Conservation (phyloP, 257 asterid genomes). For the Solanum medicagineum region DNA sequence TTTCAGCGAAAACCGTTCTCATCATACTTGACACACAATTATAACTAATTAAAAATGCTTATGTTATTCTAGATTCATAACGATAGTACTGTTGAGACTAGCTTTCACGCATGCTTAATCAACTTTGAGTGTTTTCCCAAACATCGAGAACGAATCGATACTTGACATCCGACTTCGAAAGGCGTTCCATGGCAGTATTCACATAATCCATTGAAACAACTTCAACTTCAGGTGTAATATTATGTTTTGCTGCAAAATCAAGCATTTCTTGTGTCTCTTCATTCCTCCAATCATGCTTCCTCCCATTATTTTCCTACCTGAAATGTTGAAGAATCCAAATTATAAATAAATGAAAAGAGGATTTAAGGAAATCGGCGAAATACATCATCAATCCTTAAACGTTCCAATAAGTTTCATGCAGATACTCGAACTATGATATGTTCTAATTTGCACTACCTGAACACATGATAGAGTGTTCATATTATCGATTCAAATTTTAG, state of each 20-base stretch:
- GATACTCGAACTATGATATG: not conserved
- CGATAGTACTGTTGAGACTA: not conserved
- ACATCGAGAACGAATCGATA: constrained; percentile 10
- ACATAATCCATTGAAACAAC: not conserved
- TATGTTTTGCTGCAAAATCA: constrained; percentile 25
- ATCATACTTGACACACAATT: no score
- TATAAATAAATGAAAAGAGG: not conserved
- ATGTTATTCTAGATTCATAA: not conserved
- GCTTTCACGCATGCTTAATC: not conserved
- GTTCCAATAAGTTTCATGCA: not conserved
- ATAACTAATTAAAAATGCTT: no score
- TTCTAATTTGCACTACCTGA: not conserved
- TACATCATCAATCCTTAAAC: not conserved
- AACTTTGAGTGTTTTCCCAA: not conserved
- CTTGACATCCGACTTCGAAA: constrained; percentile 5
- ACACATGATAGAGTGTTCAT: not conserved
- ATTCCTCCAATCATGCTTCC: constrained; percentile 31
- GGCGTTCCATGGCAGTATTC: constrained; percentile 8
- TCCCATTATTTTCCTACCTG: constrained; percentile 18
- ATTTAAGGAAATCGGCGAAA: not conserved
- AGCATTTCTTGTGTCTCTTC: constrained; percentile 36
- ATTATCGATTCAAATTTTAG: not conserved
- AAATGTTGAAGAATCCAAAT: not conserved
- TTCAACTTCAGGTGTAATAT: not conserved
- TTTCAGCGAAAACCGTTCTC: no score